Base-by-base conservation (phyloP, 257 asterid species). In the Avicennia marina region DNA sequence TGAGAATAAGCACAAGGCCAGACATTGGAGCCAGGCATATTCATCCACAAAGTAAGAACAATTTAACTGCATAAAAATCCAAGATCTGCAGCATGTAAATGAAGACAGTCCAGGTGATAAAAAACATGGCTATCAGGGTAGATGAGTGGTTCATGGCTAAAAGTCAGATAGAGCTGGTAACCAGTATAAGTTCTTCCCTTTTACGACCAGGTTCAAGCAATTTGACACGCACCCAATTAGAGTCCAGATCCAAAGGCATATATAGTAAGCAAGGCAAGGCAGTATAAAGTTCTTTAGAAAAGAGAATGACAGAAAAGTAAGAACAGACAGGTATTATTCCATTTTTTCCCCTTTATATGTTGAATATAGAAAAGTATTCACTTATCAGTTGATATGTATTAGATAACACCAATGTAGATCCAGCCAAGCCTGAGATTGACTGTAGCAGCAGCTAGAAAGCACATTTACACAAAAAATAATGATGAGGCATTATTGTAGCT, bases 371-470 rank as follows among this genome's bases (percentile, higher is more conserved):
- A 4, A 60, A 56, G 22, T 42, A 11, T 42, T 56, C 36, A 17
- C 43, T 48, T 7, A 55, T 56, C 48, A 45, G 56, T 36, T 41
- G 21, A 15, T 27, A 40, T 31, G 20, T 24, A 13, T 47, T 33
- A 48, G 62, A 54, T 21, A 52, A 58, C 45, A 18, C 66, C 32
- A 13, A 13, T 32, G n/a, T 38, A 60, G 52, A 56, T 34, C 10
- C 60, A 60, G 17, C 54, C 34, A 56, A 51, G 42, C 52, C 43
- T 34, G 27, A 42, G 24, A 66, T 19, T 9, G 43, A 38, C 16
- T 38, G 16, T 38, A 6, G 45, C 50, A 46, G 56, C 60, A 42
- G 68, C 60, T 33, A 36, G 25, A 60, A 56, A 62, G 57, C 17
- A 47, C 29, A 47, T 50, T 58, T n/a, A n/a, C n/a, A n/a, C n/a